Evolutionary conservation across 1,139 yeast species (phyloP).

Genomic region (Pichia sorboxylosa): DNA sequence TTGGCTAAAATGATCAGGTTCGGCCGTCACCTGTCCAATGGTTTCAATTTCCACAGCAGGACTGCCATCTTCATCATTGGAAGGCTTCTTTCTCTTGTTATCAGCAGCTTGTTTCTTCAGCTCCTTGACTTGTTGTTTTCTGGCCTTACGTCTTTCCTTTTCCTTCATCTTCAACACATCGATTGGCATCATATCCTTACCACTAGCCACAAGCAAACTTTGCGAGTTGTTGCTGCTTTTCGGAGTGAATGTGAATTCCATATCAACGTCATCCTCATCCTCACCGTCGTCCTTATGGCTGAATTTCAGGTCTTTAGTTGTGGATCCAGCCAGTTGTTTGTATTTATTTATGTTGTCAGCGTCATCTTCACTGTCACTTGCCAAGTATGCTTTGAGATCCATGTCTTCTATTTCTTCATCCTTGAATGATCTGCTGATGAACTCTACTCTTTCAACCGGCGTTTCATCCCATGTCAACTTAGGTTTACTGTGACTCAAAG

Average conservation of each 20-base stretch:
- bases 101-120: constrained; percentile 33
- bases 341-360: constrained; percentile 46
- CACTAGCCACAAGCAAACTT: constrained; percentile 18
- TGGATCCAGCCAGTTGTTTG: constrained; percentile 36
- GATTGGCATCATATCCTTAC: constrained; percentile 61
- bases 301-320: neutral
- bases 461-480: constrained; percentile 97
- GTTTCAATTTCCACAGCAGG: constrained; percentile 18
- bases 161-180: constrained; percentile 80
- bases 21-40: constrained; percentile 38
- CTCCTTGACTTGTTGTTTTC: constrained; percentile 64
- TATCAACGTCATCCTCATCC: constrained; percentile 64
- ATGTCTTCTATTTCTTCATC: constrained; percentile 89
- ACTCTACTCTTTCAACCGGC: constrained; percentile 75
- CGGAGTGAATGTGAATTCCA: constrained; percentile 94
- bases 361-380: constrained; percentile 68
- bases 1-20: constrained; percentile 62
- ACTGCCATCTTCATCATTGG: constrained; percentile 14
- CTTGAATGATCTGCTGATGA: constrained; percentile 72
- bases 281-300: constrained; percentile 16
- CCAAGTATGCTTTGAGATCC: constrained; percentile 93
- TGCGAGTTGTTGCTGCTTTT: constrained; percentile 42
- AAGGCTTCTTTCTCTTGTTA: constrained; percentile 22
- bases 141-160: constrained; percentile 77
- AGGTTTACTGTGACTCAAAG: constrained; percentile 86